Percentiles rank a stretch among this genome's conserved stretches.
Conservation (phyloP, 140 eudicot genomes). For the Cichorium intybus region DNA sequence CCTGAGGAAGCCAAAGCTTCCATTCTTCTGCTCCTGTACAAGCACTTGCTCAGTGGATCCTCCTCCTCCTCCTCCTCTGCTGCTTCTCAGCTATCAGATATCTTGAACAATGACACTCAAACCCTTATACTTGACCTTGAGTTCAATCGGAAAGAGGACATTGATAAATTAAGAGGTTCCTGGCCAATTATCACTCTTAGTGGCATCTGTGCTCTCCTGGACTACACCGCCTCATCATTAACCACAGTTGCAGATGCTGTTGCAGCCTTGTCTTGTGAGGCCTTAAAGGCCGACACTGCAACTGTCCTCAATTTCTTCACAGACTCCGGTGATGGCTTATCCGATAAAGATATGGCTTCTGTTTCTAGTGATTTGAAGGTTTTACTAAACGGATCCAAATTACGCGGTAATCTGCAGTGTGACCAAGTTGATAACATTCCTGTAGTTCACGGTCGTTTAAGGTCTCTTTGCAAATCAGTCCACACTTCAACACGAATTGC, state of each 20-base stretch:
- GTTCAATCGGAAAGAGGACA: constrained; percentile 20
- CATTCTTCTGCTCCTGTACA: constrained; percentile 39
- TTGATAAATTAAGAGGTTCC: constrained; percentile 14
- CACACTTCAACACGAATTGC: constrained; percentile 56
- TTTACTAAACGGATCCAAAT: constrained; percentile 71
- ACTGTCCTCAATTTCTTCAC: constrained; percentile 41
- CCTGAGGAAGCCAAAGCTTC: constrained; percentile 63
- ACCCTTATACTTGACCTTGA: constrained; percentile 17
- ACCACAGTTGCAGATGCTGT: constrained; percentile 52
- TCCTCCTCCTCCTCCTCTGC: constrained; percentile 38
- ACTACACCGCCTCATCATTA: constrained; percentile 38
- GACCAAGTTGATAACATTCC: constrained; percentile 42
- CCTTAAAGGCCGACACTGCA: constrained; percentile 49
- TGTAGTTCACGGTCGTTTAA: constrained; percentile 52
- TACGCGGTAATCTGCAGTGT: constrained; percentile 33
- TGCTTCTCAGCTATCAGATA: constrained; percentile 30
- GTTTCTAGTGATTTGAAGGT: constrained; percentile 76
- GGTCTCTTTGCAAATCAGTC: constrained; percentile 42
- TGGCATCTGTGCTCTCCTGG: constrained; percentile 57
- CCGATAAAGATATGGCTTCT: constrained; percentile 58
- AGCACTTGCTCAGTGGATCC: constrained; percentile 39
- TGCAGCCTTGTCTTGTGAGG: constrained; percentile 76
- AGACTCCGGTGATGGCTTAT: constrained; percentile 80
- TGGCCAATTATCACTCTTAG: constrained; percentile 30
- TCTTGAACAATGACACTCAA: constrained; percentile 24